Conservation (phyloP, 192 early-diverging fungal genomes). For the Kickxella alabastrina region DNA sequence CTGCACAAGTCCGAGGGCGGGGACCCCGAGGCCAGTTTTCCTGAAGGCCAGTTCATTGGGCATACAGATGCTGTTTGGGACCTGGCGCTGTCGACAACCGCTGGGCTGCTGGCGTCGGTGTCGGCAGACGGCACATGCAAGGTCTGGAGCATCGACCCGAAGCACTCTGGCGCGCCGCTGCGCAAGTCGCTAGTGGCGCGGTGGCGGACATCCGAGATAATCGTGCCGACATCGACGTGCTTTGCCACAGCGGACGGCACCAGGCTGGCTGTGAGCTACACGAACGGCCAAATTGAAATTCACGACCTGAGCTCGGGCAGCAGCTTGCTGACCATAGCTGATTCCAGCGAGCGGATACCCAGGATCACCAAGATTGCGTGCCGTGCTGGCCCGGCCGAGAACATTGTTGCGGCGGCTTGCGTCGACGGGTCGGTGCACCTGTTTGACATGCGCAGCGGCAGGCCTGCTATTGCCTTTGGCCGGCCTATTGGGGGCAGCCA, state of each 20-base stretch:
- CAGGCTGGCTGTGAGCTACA: conserved; percentile 8
- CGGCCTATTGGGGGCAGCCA: too few relatives aligned
- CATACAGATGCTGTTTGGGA: conserved; percentile 48
- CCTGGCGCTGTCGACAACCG: conserved; percentile 14
- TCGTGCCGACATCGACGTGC: conserved; percentile 7
- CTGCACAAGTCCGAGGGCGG: background rate
- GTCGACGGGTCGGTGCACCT: conserved; percentile 22
- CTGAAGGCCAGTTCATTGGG: conserved; percentile 13
- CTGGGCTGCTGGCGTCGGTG: conserved; percentile 35
- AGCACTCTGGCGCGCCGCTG: background rate
- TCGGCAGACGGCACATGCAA: conserved; percentile 32
- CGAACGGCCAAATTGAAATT: background rate
- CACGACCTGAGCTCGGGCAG: background rate
- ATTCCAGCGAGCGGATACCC: background rate
- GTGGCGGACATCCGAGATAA: background rate
- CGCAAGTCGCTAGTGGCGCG: background rate
- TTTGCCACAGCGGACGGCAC: conserved; percentile 10
- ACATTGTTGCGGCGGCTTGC: conserved; percentile 15
- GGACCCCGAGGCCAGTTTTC: conserved; percentile 7
- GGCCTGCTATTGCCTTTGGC: too few relatives aligned
- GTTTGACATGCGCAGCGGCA: conserved; percentile 30
- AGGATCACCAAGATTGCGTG: conserved; percentile 7
- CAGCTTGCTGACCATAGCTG: background rate
- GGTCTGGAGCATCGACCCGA: conserved; percentile 24
- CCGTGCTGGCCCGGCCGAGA: background rate